Conservation (phyloP, 371 early-diverging fungal species). For the Funneliformis caledonium region DNA sequence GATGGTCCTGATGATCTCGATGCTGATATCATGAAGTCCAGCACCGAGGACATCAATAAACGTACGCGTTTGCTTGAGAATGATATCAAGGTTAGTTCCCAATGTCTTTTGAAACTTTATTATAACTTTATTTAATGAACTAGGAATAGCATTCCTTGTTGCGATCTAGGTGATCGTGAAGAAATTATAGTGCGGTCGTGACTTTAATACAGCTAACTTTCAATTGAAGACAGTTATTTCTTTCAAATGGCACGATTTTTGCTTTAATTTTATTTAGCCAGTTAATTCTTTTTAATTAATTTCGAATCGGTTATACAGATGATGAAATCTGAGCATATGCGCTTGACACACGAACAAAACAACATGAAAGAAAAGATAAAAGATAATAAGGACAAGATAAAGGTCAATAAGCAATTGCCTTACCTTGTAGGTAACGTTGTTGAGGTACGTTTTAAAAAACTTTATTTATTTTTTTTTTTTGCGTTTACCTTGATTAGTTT, state of each 20-base stretch:
- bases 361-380: conserved; percentile 94
- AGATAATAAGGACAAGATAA: conserved; percentile 99
- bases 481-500: neutral
- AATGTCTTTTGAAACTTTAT: too few relatives aligned
- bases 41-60: conserved; percentile 91
- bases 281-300: conserved; percentile 15
- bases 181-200: neutral
- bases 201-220: neutral
- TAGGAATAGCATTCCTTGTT: too few relatives aligned
- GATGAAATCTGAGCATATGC: conserved; percentile 88
- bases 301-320: conserved; percentile 58
- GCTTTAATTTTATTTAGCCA: neutral
- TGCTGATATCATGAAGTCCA: conserved; percentile 86
- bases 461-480: neutral
- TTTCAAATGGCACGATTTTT: too few relatives aligned
- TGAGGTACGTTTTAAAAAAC: conserved; percentile 70
- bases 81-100: conserved; percentile 84
- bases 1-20: conserved; percentile 76
- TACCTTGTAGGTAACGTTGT: conserved; percentile 99
- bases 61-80: conserved; percentile 94
- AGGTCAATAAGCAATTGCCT: conserved; percentile 98
- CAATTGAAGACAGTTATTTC: too few relatives aligned
- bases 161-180: too few relatives aligned
- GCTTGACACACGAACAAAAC: conserved; percentile 89
- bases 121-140: too few relatives aligned